Evolutionary conservation across 2,329 filamentous ascomycete genomes (phyloP).

Genomic region (Leptographium wingfieldii): DNA sequence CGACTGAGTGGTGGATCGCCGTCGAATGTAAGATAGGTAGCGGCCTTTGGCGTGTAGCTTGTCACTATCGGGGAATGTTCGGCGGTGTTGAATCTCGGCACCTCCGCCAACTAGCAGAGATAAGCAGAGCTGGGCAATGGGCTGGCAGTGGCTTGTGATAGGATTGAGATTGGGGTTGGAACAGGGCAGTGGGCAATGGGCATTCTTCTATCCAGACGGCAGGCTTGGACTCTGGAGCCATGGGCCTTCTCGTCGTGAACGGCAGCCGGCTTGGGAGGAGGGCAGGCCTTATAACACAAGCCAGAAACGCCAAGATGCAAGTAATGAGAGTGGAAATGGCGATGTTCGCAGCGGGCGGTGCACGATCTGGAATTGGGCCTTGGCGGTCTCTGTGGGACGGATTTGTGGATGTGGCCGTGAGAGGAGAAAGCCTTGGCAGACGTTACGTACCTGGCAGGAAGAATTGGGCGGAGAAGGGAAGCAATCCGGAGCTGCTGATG

Average conservation of each 20-base stretch:
- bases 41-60: neutral
- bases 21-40: neutral
- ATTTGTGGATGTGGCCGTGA: conserved; percentile 2
- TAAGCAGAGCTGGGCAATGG: neutral
- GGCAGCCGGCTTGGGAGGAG: neutral
- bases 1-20: neutral
- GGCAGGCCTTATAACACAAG: neutral
- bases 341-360: conserved; percentile 4
- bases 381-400: conserved; percentile 6
- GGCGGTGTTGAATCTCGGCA: neutral
- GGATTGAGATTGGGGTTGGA: neutral
- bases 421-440: conserved; percentile 5
- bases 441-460: conserved; percentile 8
- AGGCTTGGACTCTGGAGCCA: neutral
- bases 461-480: neutral
- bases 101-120: neutral
- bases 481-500: neutral
- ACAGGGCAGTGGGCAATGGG: neutral
- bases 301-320: neutral
- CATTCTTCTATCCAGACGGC: neutral
- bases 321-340: conserved; percentile 4
- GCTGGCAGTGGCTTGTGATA: neutral
- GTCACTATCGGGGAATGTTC: neutral
- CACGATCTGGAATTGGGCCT: neutral
- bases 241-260: neutral